Base-by-base conservation (phyloP, 441 rosid genomes). In the Erodium texanum region DNA sequence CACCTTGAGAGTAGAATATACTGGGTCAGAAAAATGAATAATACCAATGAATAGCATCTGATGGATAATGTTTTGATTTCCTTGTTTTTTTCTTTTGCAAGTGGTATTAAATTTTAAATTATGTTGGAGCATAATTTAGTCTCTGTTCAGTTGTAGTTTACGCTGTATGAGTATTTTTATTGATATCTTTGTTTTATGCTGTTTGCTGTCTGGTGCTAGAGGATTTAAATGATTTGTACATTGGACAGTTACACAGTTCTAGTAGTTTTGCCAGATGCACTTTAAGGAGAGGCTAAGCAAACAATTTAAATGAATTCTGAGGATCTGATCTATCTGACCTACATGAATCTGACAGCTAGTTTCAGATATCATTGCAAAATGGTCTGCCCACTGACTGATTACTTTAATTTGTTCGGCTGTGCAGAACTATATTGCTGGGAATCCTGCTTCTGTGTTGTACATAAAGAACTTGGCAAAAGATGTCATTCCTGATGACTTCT, bases 381-480 rank as follows among this genome's bases (percentile, higher is more conserved):
- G 34, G 34, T 29, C 34, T 29, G n/a, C 27, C 2, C 41, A 62
- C 0, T 0, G 22, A 8, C 34, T 36, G 48, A 69, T 14, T 52
- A 24, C 66, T 69, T 27, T 43, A 16, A 50, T 50, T 6, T 64
- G 34, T 61, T 81, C 71, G 65, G 38, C 76, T 68, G 22, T 78
- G 89, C 96, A 94, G 99, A 94, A 86, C 71, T 94, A 94, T 74
- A 72, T 88, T 34, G 86, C 90, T 71, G 97, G 97, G 70, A 84
- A 79, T 82, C 99, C 97, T 20, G 82, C 94, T 59, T 66, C 86
- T 66, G 90, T 94, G 27, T 72, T 92, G 76, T 94, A 94, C 78
- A 79, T 94, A 78, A 91, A 94, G 89, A 94, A 94, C 81, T 82
- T 94, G 81, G 89, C 89, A 66, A 92, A 94, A 79, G 96, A 89